Evolutionary conservation across 106 monocot genomes (phyloP).

Genomic region (Apostasia ramifera): DNA sequence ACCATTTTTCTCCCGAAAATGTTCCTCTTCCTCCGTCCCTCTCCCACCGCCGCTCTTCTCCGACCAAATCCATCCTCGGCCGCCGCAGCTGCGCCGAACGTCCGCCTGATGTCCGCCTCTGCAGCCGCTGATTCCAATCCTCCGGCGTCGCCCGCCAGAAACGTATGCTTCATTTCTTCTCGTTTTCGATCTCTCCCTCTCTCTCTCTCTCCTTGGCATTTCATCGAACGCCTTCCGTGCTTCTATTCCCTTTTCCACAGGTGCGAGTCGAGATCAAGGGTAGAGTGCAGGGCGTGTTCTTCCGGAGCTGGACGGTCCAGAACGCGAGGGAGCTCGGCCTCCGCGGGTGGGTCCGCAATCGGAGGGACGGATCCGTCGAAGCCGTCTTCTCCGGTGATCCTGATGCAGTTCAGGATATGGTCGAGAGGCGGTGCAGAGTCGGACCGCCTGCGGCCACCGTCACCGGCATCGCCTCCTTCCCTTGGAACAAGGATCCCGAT

Average conservation of each 20-base stretch:
- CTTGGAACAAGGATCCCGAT: slow-evolving; percentile 33
- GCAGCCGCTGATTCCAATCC: neutral
- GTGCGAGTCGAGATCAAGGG: slow-evolving; percentile 74
- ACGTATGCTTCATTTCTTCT: neutral
- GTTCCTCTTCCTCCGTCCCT: neutral
- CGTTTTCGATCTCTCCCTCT: neutral
- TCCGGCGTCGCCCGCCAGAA: neutral
- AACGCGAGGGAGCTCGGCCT: slow-evolving; percentile 33
- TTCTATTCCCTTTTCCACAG: slow-evolving; percentile 8
- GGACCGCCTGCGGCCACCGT: slow-evolving; percentile 62
- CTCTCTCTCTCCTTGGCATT: neutral
- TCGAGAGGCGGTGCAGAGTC: slow-evolving; percentile 54
- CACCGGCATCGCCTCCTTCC: slow-evolving; percentile 38
- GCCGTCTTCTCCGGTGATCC: slow-evolving; percentile 35
- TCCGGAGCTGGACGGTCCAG: slow-evolving; percentile 73
- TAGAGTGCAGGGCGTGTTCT: slow-evolving; percentile 75
- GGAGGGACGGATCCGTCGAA: slow-evolving; percentile 13
- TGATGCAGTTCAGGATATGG: slow-evolving; percentile 59
- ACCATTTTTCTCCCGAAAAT: too few relatives aligned
- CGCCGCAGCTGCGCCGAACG: neutral
- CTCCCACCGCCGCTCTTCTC: neutral
- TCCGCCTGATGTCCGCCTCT: neutral
- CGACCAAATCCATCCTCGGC: neutral
- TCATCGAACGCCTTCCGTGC: neutral
- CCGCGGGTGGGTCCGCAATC: slow-evolving; percentile 12